Base-by-base conservation (phyloP, 305 asterid genomes). In the Striga hermonthica region DNA sequence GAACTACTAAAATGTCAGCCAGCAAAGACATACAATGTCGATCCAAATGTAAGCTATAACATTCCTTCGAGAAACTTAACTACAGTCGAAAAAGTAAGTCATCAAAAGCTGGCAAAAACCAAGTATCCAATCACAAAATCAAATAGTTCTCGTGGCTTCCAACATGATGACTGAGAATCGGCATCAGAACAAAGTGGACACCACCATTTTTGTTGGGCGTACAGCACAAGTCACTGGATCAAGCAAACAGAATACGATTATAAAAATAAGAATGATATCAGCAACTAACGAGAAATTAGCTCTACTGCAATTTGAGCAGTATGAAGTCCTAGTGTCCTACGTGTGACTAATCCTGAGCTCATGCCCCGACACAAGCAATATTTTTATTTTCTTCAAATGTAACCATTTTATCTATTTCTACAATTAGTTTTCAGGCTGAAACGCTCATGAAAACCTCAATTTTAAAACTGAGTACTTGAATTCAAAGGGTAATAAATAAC, bases 221-320 rank as follows among this genome's bases (percentile, higher is more conserved):
- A 22, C 31, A 22, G 31, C 31, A 22, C 31, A 10, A 49, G 56
- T 41, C 56, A 22, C 64, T 55, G 63, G 57, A 56, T 38, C 54
- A 52, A 65, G 39, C 69, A 65, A 2, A 39, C 28, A 5, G 11
- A 40, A 53, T 54, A 22, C 4, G 45, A 34, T 11, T 65, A 52
- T 4, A 4, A 43, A 4, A 10, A 14, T 34, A 57, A 43, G 6
- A 9, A 3, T 3, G 61, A 35, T 11, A 35, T 31, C 15, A 9
- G 16, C 11, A 9, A 64, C 6, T 22, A 36, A 13, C 14, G 11
- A 38, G 12, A 10, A 45, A 12, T 34, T 1, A 62, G 12, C 43
- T 16, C 41, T 44, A n/a, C 10, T 14, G 7, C 22, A 62, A 62
- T 11, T 57, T 36, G 4, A 47, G 47, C 28, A 10, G 4, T 8